Percentiles rank a stretch among this genome's conserved stretches.
Conservation (phyloP, 2,329 filamentous ascomycete species). For the Pseudogymnoascus sp. region DNA sequence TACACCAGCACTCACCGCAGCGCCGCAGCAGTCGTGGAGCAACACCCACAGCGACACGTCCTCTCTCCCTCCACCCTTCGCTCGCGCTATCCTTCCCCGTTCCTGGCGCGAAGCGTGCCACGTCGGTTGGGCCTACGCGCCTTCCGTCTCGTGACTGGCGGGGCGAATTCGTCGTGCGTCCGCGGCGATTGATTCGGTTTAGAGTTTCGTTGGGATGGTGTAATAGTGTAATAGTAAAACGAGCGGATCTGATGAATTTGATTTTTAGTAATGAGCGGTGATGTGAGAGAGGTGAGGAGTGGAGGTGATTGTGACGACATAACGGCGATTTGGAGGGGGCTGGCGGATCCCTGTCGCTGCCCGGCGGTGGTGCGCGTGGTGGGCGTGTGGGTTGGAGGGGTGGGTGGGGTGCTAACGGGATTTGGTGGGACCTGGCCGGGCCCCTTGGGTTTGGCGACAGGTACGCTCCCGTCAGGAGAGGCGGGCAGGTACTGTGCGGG, state of each 20-base stretch:
- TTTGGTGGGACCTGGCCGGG: background rate
- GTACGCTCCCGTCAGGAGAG: background rate
- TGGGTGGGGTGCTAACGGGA: constrained; percentile 4
- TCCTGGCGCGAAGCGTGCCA: background rate
- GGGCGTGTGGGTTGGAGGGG: background rate
- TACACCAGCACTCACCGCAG: background rate
- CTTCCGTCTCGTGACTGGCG: background rate
- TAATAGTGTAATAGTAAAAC: background rate
- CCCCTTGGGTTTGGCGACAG: background rate
- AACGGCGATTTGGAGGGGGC: background rate
- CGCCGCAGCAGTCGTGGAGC: background rate
- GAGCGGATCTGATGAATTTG: background rate
- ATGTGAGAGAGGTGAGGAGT: background rate
- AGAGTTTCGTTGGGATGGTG: background rate
- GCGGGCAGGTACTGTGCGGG: background rate
- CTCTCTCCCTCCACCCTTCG: background rate
- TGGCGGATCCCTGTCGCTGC: background rate
- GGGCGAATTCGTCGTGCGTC: background rate
- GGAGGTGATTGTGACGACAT: background rate
- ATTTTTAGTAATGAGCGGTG: background rate
- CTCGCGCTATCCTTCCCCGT: background rate
- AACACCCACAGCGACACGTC: constrained; percentile 5
- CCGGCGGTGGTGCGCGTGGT: background rate
- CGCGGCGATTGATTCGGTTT: background rate
- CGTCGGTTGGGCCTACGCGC: background rate